Percentiles rank a stretch among this genome's conserved stretches.
Conservation (phyloP, 306 rosid species). For the Lupinus albus region DNA sequence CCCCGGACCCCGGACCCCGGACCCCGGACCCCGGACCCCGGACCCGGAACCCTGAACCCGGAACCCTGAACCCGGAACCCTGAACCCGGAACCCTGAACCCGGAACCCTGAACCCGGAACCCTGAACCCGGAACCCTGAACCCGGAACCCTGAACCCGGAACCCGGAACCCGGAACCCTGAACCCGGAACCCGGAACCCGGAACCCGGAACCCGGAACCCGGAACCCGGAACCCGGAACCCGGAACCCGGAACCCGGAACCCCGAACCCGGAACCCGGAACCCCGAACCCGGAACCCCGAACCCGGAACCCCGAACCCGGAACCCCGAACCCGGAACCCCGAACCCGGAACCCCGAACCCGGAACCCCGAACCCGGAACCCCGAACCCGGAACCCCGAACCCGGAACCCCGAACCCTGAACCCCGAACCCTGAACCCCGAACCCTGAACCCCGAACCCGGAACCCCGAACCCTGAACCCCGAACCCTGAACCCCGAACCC, state of each 20-base stretch:
- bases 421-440: conserved; percentile 33
- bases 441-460: conserved; percentile 31
- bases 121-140: conserved; percentile 39
- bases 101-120: conserved; percentile 21
- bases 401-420: conserved; percentile 19
- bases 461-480: conserved; percentile 25
- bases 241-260: conserved; percentile 2
- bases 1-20: conserved; percentile 38
- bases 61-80: conserved; percentile 19
- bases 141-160: conserved; percentile 29
- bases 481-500: conserved; percentile 21
- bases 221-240: conserved; percentile 30
- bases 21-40: conserved; percentile 5
- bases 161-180: conserved; percentile 13
- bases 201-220: conserved; percentile 6
- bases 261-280: conserved; percentile 27
- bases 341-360: conserved; percentile 28
- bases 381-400: not conserved
- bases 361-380: conserved; percentile 23
- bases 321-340: conserved; percentile 20
- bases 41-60: conserved; percentile 17
- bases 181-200: not conserved
- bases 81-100: conserved; percentile 34
- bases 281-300: conserved; percentile 32
- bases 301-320: conserved; percentile 28